Conservation (phyloP, 495 filamentous ascomycete species). For the Pyrenula massariospora region DNA sequence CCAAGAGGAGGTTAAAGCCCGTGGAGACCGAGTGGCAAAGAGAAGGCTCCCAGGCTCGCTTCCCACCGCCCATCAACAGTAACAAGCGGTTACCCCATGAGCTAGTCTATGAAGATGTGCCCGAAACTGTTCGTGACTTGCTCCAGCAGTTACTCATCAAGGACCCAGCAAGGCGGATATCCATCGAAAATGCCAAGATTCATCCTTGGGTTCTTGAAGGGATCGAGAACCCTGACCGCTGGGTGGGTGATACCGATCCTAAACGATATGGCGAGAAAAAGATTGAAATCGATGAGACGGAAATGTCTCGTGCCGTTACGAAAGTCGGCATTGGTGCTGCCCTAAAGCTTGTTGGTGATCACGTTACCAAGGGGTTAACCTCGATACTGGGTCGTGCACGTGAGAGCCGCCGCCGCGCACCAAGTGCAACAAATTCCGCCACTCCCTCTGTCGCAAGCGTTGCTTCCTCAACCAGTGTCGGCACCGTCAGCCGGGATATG, state of each 20-base stretch:
- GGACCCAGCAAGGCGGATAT: slow-evolving; percentile 78
- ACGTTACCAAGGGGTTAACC: slow-evolving; percentile 43
- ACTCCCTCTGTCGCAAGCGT: slow-evolving; percentile 21
- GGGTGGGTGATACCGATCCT: slow-evolving; percentile 93
- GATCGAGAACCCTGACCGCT: slow-evolving; percentile 58
- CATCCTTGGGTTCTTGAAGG: slow-evolving; percentile 91
- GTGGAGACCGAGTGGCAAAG: slow-evolving; percentile 34
- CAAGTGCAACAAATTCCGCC: slow-evolving; percentile 23
- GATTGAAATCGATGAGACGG: slow-evolving; percentile 85
- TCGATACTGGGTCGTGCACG: slow-evolving; percentile 46
- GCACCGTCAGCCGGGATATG: slow-evolving; percentile 20
- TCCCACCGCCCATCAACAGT: slow-evolving; percentile 16
- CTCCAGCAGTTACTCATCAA: slow-evolving; percentile 74
- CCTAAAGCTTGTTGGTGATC: slow-evolving; percentile 51
- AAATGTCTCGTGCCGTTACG: slow-evolving; percentile 82
- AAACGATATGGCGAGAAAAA: slow-evolving; percentile 66
- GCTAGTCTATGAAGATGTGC: slow-evolving; percentile 74
- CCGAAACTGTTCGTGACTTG: slow-evolving; percentile 70
- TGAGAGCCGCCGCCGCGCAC: slow-evolving; percentile 38
- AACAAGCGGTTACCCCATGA: slow-evolving; percentile 54
- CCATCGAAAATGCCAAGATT: slow-evolving; percentile 83
- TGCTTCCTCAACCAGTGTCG: slow-evolving; percentile 15
- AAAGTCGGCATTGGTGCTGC: slow-evolving; percentile 54
- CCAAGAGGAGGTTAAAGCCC: slow-evolving; percentile 64
- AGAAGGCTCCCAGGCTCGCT: slow-evolving; percentile 14